Base-by-base conservation (phyloP, 2,329 filamentous ascomycete genomes). In the Trichoderma brevicompactum region DNA sequence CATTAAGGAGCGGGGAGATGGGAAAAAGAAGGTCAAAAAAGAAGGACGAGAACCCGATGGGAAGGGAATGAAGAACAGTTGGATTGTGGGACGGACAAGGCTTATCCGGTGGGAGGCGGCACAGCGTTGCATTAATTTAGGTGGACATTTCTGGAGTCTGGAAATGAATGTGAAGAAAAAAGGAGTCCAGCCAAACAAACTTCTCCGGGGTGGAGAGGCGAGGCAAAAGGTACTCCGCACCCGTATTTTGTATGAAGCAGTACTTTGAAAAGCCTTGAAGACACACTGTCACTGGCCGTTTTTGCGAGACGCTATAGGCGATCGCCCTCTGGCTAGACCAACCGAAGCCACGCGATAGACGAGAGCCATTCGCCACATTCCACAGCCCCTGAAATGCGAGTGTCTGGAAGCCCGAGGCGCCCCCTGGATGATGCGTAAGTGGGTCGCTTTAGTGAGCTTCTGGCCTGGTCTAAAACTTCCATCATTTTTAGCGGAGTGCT, bases 1-100 rank as follows among this genome's bases (percentile, higher is more conserved):
- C 73, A 74, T 72, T 49, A 62, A 64, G 28, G 43, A 38, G 38
- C 13, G 44, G 28, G 34, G 17, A 61, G 28, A 56, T 49, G 10
- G 44, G 40, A 59, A n/a, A 58, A 43, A 43, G 43, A n/a, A 48
- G 58, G 49, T 43, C 10, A 53, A 19, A 58, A 56, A 23, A 50
- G 58, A 63, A 67, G 3, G 32, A 44, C 49, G n/a, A 54, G 65
- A 58, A 58, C 32, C 55, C 43, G 19, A 53, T 28, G 59, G 48
- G 46, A 41, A 64, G 32, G 36, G 65, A 64, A 32, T 58, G 52
- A 46, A 53, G 52, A 43, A 64, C 65, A 43, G 62, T 54, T 62
- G 64, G 46, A 64, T 40, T 43, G 48, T 50, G 60, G 65, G 46
- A 55, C 61, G 19, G 44, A 36, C 15, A 56, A 49, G 54, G 54